Percentiles rank a stretch among this genome's conserved stretches.
Conservation (phyloP, 2,329 filamentous ascomycete genomes). For the Talaromyces sp. region DNA sequence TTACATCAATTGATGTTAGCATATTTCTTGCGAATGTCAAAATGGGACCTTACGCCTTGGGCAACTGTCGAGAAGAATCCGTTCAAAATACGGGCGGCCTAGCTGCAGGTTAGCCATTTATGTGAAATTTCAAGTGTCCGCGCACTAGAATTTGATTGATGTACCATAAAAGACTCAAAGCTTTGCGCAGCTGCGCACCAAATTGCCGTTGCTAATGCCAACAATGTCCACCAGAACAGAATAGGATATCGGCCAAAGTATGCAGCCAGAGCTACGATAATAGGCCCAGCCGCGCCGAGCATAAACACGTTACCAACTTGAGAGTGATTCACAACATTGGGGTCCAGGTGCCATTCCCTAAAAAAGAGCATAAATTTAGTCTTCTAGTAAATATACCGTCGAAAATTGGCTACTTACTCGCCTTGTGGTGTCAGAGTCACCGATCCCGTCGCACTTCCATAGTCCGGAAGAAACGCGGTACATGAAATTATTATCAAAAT, state of each 20-base stretch:
- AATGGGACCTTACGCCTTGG: slow-evolving; percentile 35
- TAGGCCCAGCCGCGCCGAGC: slow-evolving; percentile 46
- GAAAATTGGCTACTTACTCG: slow-evolving; percentile 13
- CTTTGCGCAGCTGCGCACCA: slow-evolving; percentile 27
- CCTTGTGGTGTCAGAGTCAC: slow-evolving; percentile 46
- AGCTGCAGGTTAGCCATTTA: not conserved
- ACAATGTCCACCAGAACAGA: slow-evolving; percentile 44
- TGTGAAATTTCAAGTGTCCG: too few species aligned
- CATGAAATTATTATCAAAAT: slow-evolving; percentile 44
- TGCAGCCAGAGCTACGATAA: slow-evolving; percentile 44
- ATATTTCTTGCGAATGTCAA: not conserved
- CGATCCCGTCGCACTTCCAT: slow-evolving; percentile 45
- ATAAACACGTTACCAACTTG: slow-evolving; percentile 49
- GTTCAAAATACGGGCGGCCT: slow-evolving; percentile 48
- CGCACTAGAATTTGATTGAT: not conserved
- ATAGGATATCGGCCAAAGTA: slow-evolving; percentile 51
- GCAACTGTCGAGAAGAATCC: slow-evolving; percentile 49
- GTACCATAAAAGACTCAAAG: slow-evolving; percentile 21
- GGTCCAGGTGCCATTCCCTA: slow-evolving; percentile 41
- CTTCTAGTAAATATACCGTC: not conserved
- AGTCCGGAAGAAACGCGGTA: slow-evolving; percentile 46
- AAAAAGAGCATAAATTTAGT: not conserved
- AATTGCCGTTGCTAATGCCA: slow-evolving; percentile 41
- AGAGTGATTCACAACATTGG: slow-evolving; percentile 43
- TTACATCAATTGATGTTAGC: not conserved